Base-by-base conservation (phyloP, 2,329 filamentous ascomycete genomes). In the Aciculosporium take region DNA sequence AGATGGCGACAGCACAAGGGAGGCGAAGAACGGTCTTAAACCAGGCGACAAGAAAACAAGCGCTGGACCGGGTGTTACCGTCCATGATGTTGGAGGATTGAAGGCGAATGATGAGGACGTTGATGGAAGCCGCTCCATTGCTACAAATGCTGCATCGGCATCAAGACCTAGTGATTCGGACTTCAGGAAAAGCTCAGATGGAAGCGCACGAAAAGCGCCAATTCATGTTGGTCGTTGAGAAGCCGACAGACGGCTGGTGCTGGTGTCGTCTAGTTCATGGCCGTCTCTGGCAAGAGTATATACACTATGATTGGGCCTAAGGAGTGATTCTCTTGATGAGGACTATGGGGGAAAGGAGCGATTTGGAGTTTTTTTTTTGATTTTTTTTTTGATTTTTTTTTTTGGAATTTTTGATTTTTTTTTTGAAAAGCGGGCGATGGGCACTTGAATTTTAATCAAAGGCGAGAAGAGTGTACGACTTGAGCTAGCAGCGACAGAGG, bases 1-100 rank as follows among this genome's bases (percentile, higher is more conserved):
- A 2, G 13, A 23, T 2, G 25, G 39, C 40, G 34, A 41, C 28
- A 25, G 41, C 29, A 48, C 63, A 66, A 49, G 46, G 18, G 39
- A 47, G 12, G 48, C 45, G 12, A 48, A 49, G 8, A 48, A 52
- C 4, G 48, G 45, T n/a, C 44, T 49, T 28, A 49, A 45, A 44
- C 62, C 59, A 3, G 67, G 61, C 18, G 64, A 58, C 7, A 51
- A 48, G 23, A 41, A 49, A 28, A 40, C 50, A 37, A 38, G 55
- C 7, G 55, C 57, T 6, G 50, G 58, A 7, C 53, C 52, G 46
- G 59, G 57, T 39, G 40, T 63, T 24, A 55, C 48, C 1, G 41
- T 54, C 17, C 47, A 50, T 15, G 59, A 61, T 17, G 25, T 53
- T n/a, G 49, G 47, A 21, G 49, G 51, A 23, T 38, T 52, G 29